These are phyloP conservation scores for Ogataea pini DNA, from an alignment of 805 yeast genomes.

Conservation along the genomic window DNA sequence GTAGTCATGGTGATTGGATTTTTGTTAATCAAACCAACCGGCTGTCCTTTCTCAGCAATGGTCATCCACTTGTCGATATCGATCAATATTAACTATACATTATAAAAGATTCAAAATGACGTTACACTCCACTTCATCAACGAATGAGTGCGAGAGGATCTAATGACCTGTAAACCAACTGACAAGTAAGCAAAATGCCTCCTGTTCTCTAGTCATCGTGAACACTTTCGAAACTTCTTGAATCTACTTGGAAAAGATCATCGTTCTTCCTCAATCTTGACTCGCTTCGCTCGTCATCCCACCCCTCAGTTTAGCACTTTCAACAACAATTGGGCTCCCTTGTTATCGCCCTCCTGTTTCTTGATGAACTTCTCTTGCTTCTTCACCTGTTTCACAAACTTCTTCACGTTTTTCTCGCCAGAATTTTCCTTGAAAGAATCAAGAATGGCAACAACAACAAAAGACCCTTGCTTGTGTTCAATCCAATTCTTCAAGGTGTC, in stretches of 20 bases:
- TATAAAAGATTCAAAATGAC: background rate
- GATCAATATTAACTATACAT: constrained; percentile 6
- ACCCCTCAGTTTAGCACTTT: constrained; percentile 33
- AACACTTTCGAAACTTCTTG: no score
- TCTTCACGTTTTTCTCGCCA: constrained; percentile 41
- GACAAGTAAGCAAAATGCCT: no score
- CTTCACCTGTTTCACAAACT: constrained; percentile 56
- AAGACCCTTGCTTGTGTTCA: constrained; percentile 62
- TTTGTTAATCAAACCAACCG: no score
- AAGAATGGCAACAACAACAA: constrained; percentile 76
- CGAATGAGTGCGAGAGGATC: no score
- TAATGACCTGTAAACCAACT: no score
- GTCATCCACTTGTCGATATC: background rate
- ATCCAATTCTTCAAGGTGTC: constrained; percentile 66
- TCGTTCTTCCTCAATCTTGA: no score
- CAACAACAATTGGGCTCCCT: constrained; percentile 60
- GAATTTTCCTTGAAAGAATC: constrained; percentile 57
- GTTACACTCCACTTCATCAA: no score
- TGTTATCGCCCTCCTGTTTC: constrained; percentile 47
- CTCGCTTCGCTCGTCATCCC: no score
- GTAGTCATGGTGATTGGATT: no score
- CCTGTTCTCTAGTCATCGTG: no score
- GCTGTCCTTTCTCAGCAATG: no score
- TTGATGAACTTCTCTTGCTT: constrained; percentile 46
- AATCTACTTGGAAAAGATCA: no score